Base-by-base conservation (phyloP, 345 rosid genomes). In the Leavenworthia alabamica region DNA sequence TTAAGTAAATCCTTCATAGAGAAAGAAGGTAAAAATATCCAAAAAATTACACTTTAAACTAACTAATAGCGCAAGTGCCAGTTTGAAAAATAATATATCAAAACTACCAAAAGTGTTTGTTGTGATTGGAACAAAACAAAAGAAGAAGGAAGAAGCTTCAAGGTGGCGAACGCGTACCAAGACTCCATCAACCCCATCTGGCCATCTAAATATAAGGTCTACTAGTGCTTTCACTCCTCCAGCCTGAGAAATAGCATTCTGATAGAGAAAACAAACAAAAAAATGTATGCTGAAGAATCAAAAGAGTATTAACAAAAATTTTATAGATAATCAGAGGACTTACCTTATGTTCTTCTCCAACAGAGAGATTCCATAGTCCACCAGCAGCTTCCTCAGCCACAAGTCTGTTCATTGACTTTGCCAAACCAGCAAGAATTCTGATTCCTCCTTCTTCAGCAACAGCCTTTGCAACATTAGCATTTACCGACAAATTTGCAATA, bases 311-410 rank as follows among this genome's bases (percentile, higher is more conserved):
- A 41, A 33, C 48, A 44, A 19, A 24, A 32, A 24, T 19, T 13
- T 40, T n/a, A 37, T 5, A 49, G 20, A 31, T 60, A n/a, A 44
- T 3, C 7, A 19, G 60, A 13, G 33, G n/a, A 26, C 17, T 49
- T 77, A 81, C 96, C 88, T 88, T 85, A 72, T 88, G 96, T 57
- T 85, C 96, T 75, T 88, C 96, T 75, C 92, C 96, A 5, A 85
- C 96, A 26, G 96, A 88, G 51, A 88, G 90, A 72, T 88, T 88
- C 96, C 92, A 85, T 42, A 88, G 72, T 50, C 92, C 96, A 60
- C 92, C 96, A 33, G 96, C 92, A 55, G 96, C 96, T 78, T 83
- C 92, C 71, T 88, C 96, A 14, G 92, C 92, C 39, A 88, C 88
- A 44, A 83, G 79, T 76, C 83, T 85, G 60, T 85, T 88, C 88